Evolutionary conservation across 2,329 filamentous ascomycete species (phyloP).

Genomic region (Elsinoe fawcettii): DNA sequence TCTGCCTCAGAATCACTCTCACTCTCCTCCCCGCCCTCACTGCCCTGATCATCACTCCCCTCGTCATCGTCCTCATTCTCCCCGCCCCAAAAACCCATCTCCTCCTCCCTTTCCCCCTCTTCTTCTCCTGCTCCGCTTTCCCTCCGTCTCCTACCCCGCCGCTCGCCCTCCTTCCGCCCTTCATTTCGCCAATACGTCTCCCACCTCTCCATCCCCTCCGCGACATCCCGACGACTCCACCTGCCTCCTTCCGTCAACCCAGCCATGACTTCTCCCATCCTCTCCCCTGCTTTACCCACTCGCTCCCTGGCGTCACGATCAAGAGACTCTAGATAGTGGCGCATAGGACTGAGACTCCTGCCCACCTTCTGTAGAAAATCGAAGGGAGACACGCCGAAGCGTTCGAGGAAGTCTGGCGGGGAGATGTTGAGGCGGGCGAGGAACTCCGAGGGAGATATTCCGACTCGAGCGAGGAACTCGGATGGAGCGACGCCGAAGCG

Average conservation of each 20-base stretch:
- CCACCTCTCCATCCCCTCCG: constrained; percentile 14
- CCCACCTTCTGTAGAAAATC: constrained; percentile 41
- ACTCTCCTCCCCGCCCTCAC: constrained; percentile 15
- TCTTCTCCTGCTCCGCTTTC: neutral
- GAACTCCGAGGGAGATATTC: constrained; percentile 6
- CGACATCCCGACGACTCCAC: constrained; percentile 6
- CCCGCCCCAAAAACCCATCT: constrained; percentile 18
- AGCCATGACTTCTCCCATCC: constrained; percentile 32
- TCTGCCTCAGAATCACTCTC: constrained; percentile 15
- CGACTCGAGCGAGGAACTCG: constrained; percentile 8
- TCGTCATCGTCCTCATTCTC: constrained; percentile 14
- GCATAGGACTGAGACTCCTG: constrained; percentile 38
- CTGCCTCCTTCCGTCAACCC: constrained; percentile 23
- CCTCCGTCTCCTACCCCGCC: neutral
- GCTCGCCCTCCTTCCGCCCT: neutral
- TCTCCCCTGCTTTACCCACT: constrained; percentile 21
- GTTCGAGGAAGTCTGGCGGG: constrained; percentile 13
- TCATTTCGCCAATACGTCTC: constrained; percentile 8
- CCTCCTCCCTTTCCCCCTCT: neutral
- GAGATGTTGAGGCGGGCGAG: constrained; percentile 12
- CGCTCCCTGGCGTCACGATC: constrained; percentile 12
- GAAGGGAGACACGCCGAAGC: constrained; percentile 33
- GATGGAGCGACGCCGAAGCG: constrained; percentile 12
- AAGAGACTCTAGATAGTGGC: constrained; percentile 34
- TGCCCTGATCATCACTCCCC: constrained; percentile 16